Evolutionary conservation across 495 filamentous ascomycete species (phyloP), one percentile per base, ranked within the genome.

Genomic region (Gamarada debralockiae): DNA sequence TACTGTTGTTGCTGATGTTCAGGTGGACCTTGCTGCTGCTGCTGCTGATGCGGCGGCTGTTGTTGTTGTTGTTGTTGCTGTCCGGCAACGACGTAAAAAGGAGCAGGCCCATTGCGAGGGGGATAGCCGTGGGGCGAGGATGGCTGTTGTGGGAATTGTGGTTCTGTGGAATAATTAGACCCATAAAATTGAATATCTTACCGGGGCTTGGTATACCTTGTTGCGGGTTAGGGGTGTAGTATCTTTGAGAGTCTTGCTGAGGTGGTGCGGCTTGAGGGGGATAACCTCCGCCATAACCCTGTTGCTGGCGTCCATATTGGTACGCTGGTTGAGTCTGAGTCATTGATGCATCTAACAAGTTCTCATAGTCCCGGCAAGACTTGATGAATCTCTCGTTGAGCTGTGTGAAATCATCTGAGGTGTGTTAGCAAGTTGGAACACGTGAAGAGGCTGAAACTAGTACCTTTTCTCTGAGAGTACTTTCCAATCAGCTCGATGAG

Each of bases 351-450:
- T 98, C 93, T 31, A 98, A 74, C n/a, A 98, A 76, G 23, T 87
- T 83, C 68, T 98, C 93, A 67, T 97, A 98, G 65, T 97, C 93
- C 59, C 92, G 81, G 52, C 93, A 83, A 10, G 93, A 93, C 70
- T 98, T 98, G 75, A 98, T 97, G 68, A 98, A 98, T 67, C 97
- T 97, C 61, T 98, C 93, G 65, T 98, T 98, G 37, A 98, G 79
- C 62, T 96, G 90, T 2, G 92, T 96, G 64, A 98, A 97, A 64
- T 98, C 93, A 70, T 98, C 91, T 96, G 54, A 18, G 41, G 20
- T 10, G 36, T 3, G 25, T 48, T 43, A 56, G 21, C 14, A 39
- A 41, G 22, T 25, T n/a, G 17, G 14, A 20, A 2, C 22, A 40
- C 20, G 7, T 5, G 13, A 45, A 1, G 18, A 50, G 36, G 13